Conservation (phyloP, 495 filamentous ascomycete species). For the Annulohypoxylon moriforme region DNA sequence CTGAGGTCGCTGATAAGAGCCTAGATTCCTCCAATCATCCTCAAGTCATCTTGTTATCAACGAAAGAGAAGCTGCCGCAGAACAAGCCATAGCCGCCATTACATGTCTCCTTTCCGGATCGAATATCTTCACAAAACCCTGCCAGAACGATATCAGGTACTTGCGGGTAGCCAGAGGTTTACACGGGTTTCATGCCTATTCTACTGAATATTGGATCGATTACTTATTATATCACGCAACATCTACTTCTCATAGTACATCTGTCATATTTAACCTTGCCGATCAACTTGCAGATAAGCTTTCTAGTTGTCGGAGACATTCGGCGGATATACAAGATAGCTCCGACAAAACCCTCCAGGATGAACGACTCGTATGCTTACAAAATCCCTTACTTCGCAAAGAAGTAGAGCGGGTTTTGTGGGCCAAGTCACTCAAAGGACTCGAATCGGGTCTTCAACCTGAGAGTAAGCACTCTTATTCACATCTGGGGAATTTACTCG, state of each 20-base stretch:
- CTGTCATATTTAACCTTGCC: background rate
- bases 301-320: background rate
- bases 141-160: background rate
- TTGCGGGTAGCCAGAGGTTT: background rate
- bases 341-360: background rate
- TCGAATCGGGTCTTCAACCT: background rate
- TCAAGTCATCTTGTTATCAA: background rate
- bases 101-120: background rate
- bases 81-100: background rate
- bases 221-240: background rate
- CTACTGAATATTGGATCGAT: background rate
- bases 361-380: background rate
- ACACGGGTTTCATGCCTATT: background rate
- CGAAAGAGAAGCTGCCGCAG: background rate
- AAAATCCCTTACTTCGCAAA: background rate
- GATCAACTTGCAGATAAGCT: background rate
- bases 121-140: background rate
- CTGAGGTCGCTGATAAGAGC: background rate
- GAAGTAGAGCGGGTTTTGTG: background rate
- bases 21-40: background rate
- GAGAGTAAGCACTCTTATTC: background rate
- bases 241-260: background rate
- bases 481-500: background rate
- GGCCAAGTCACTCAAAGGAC: background rate
- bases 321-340: background rate